These are phyloP conservation scores for Xylariaceae sp. DNA, from an alignment of 2,329 filamentous ascomycete species.

Conservation along the genomic window DNA sequence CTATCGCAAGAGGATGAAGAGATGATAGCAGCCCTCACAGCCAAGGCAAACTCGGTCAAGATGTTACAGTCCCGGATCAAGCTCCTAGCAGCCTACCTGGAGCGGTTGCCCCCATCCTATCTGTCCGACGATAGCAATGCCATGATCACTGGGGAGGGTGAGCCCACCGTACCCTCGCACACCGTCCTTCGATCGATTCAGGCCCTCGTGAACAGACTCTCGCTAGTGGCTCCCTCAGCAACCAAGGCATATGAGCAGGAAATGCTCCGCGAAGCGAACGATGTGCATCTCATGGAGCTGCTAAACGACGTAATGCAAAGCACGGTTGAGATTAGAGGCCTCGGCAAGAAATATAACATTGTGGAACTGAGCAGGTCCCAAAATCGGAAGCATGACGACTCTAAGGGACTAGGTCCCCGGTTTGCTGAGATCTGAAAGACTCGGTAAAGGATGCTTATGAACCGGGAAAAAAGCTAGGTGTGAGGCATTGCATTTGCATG, in stretches of 20 bases:
- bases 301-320: slow-evolving; percentile 72
- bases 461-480: background rate
- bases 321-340: slow-evolving; percentile 64
- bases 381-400: slow-evolving; percentile 24
- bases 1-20: slow-evolving; percentile 59
- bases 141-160: slow-evolving; percentile 32
- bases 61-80: slow-evolving; percentile 79
- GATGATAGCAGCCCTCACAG: slow-evolving; percentile 64
- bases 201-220: slow-evolving; percentile 76
- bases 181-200: slow-evolving; percentile 83
- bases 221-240: slow-evolving; percentile 72
- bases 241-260: slow-evolving; percentile 63
- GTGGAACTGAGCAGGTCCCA: slow-evolving; percentile 45
- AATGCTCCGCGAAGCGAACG: slow-evolving; percentile 72
- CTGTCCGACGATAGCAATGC: slow-evolving; percentile 43
- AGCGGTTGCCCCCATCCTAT: slow-evolving; percentile 64
- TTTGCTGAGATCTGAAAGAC: slow-evolving; percentile 26
- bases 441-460: background rate
- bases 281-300: slow-evolving; percentile 74
- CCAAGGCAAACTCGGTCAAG: slow-evolving; percentile 88
- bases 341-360: slow-evolving; percentile 69
- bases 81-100: slow-evolving; percentile 72
- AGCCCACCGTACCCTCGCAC: slow-evolving; percentile 52
- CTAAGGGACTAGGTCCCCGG: slow-evolving; percentile 13
- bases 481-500: slow-evolving; percentile 31